Evolutionary conservation across 345 rosid species (phyloP), one percentile per base, ranked within the genome.

Genomic region (Luvunga scandens): DNA sequence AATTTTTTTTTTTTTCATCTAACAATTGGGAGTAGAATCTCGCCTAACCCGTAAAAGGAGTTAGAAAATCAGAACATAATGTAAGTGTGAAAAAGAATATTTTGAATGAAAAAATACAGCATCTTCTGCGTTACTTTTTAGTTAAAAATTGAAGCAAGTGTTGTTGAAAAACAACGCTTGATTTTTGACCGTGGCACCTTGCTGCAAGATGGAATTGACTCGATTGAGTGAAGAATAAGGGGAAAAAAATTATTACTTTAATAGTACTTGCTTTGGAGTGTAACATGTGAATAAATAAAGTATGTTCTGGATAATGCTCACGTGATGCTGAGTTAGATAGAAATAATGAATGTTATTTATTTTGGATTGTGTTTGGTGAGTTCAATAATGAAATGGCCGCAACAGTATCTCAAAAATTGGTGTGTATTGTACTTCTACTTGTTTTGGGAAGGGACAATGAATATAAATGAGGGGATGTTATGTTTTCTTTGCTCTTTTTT

Each of bases 41-140:
- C 2, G 27, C 70, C 78, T 12, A 48, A 33, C 61, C 66, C 25
- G 19, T 63, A 21, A 62, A 74, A 74, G 30, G 19, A 61, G 30
- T 22, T 74, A 0, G 45, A 28, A 27, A 4, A 7, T 42, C 9
- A 50, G 12, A 60, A 62, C 30, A 53, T 63, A 62, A 75, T 64
- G 31, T 74, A 28, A 67, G 71, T 75, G 71, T n/a, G 71, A 65
- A 75, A 64, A 61, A 75, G 65, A 53, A 53, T 53, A 53, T 53
- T 53, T 53, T 53, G 7, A 18, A 53, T 53, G 57, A 18, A 53
- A 53, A 53, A 31, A 31, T 21, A 9, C 7, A 36, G 55, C 34
- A 57, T 36, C 53, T n/a, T 12, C 36, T 72, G 36, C 5, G 24
- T 72, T 25, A 57, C 6, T 18, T 50, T 36, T 19, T 16, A 16